Evolutionary conservation across 2,329 filamentous ascomycete species (phyloP).

Genomic region (Chrysoporthe deuterocubensis): DNA sequence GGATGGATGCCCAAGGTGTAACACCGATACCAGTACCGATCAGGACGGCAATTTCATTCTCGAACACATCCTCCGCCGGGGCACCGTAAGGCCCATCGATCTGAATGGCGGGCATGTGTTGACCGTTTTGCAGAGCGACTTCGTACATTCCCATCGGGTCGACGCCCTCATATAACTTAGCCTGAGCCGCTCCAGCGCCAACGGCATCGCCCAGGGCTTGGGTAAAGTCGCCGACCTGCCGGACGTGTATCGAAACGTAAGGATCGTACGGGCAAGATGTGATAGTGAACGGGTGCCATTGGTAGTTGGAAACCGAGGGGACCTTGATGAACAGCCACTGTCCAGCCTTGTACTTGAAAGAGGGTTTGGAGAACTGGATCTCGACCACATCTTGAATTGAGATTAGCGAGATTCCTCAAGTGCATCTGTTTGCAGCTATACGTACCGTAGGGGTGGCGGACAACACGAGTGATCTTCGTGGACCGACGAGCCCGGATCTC

Average conservation of each 20-base stretch:
- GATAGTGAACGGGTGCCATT: constrained; percentile 99
- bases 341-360: constrained; percentile 96
- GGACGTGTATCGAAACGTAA: constrained; percentile 91
- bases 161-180: constrained; percentile 86
- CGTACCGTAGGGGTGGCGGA: constrained; percentile 91
- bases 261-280: constrained; percentile 96
- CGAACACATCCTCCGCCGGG: constrained; percentile 95
- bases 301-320: constrained; percentile 81
- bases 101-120: constrained; percentile 86
- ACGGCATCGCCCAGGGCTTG: constrained; percentile 90
- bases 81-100: constrained; percentile 97
- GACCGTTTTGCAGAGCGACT: constrained; percentile 89
- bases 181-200: constrained; percentile 86
- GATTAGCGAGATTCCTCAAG: constrained; percentile 35
- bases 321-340: constrained; percentile 98
- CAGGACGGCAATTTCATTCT: constrained; percentile 85
- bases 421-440: constrained; percentile 11
- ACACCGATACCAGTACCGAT: constrained; percentile 88
- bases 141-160: constrained; percentile 98
- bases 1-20: constrained; percentile 82
- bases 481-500: constrained; percentile 83
- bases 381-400: constrained; percentile 79
- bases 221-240: constrained; percentile 97
- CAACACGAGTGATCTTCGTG: constrained; percentile 90
- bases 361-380: constrained; percentile 95